A percentile compares a stretch with the other conserved stretches of the same genome.
Conservation (phyloP, 495 filamentous ascomycete genomes). For the Amniculicola lignicola region DNA sequence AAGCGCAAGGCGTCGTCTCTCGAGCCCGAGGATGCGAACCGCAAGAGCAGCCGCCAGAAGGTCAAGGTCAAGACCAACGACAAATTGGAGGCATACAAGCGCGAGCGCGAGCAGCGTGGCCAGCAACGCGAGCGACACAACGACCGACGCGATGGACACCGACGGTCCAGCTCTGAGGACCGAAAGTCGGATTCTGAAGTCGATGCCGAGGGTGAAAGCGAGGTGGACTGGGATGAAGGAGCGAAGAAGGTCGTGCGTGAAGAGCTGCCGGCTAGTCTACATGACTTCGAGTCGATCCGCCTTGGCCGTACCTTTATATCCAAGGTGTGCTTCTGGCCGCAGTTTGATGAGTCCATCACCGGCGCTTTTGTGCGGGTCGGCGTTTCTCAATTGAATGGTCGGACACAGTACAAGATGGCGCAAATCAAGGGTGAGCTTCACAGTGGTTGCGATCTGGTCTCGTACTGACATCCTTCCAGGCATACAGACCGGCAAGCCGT, state of each 20-base stretch:
- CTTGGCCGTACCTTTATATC: constrained; percentile 79
- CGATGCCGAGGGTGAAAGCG: constrained; percentile 74
- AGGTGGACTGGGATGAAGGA: constrained; percentile 68
- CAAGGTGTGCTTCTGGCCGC: constrained; percentile 84
- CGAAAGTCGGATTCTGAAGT: constrained; percentile 52
- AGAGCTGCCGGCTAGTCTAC: constrained; percentile 64
- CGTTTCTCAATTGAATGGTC: constrained; percentile 62
- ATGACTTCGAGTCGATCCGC: constrained; percentile 75
- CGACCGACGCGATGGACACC: constrained; percentile 57
- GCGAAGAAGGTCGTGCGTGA: constrained; percentile 48
- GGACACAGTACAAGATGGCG: constrained; percentile 78
- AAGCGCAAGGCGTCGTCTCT: constrained; percentile 75
- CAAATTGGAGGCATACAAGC: constrained; percentile 73
- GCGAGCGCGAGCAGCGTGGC: constrained; percentile 77
- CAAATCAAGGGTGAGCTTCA: constrained; percentile 70
- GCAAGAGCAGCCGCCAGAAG: constrained; percentile 80
- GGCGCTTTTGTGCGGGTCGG: constrained; percentile 79
- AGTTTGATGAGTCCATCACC: constrained; percentile 74
- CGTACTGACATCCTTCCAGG: constrained; percentile 52
- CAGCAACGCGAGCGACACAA: constrained; percentile 70
- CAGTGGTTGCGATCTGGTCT: not conserved
- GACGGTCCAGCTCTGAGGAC: constrained; percentile 33
- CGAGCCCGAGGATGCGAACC: constrained; percentile 62
- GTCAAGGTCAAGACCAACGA: constrained; percentile 48
- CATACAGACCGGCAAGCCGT: constrained; percentile 73